A percentile compares a stretch with the other conserved stretches of the same genome.
Conservation (phyloP, 345 rosid genomes). For the Populus alba region DNA sequence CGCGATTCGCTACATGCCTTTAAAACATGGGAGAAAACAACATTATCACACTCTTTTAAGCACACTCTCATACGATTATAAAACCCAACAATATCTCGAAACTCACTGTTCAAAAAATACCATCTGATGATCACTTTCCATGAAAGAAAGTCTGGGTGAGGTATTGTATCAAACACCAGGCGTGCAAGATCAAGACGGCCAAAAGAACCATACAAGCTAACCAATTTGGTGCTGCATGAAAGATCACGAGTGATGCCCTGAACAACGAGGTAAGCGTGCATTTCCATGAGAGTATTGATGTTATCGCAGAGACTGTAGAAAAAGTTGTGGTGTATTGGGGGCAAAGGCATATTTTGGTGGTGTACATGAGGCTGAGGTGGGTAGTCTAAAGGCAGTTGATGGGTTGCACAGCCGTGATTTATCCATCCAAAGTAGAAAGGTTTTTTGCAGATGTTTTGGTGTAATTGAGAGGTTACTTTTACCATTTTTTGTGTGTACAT, state of each 20-base stretch:
- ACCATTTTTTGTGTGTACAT: not conserved
- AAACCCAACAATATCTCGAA: constrained; percentile 36
- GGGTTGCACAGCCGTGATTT: constrained; percentile 17
- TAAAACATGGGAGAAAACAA: constrained; percentile 54
- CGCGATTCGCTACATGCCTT: constrained; percentile 71
- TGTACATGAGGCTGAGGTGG: constrained; percentile 2
- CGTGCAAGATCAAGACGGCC: constrained; percentile 60
- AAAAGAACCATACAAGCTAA: constrained; percentile 54
- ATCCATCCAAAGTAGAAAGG: constrained; percentile 20
- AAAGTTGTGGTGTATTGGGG: constrained; percentile 24
- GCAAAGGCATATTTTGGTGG: constrained; percentile 10
- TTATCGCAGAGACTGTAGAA: constrained; percentile 41
- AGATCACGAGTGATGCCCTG: constrained; percentile 46
- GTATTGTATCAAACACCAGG: constrained; percentile 59
- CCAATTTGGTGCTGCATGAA: constrained; percentile 53
- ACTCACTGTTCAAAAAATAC: constrained; percentile 49
- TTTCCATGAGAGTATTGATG: constrained; percentile 39
- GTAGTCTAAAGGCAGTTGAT: not conserved
- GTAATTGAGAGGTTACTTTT: constrained; percentile 18
- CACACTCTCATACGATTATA: constrained; percentile 38
- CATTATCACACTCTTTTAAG: constrained; percentile 37
- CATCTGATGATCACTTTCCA: constrained; percentile 73
- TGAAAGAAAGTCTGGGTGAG: constrained; percentile 61
- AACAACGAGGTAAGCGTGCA: constrained; percentile 45
- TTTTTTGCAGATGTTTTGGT: constrained; percentile 14